Conservation (phyloP, 345 rosid species). For the Corymbia maculata region DNA sequence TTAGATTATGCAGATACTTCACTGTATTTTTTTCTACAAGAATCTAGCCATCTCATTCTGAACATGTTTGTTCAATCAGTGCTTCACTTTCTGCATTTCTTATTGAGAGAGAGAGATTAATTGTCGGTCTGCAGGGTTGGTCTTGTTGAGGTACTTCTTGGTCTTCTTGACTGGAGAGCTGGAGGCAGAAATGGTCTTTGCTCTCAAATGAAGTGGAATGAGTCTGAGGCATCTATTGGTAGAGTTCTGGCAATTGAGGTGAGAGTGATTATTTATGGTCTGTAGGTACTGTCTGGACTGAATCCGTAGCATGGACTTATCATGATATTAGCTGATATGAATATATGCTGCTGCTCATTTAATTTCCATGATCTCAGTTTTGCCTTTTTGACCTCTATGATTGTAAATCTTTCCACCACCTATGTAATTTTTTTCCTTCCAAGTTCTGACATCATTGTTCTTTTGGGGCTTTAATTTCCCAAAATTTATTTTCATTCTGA, state of each 20-base stretch:
- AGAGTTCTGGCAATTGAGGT: slow-evolving; percentile 99
- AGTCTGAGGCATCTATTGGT: slow-evolving; percentile 95
- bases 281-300: background rate
- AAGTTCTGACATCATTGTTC: background rate
- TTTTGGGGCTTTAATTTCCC: background rate
- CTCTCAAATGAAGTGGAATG: slow-evolving; percentile 97
- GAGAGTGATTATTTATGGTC: slow-evolving; percentile 2
- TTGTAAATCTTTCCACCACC: background rate
- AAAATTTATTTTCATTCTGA: background rate
- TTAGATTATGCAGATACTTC: background rate
- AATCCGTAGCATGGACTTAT: background rate
- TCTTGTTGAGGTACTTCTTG: slow-evolving; percentile 91
- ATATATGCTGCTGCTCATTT: background rate
- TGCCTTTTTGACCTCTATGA: background rate
- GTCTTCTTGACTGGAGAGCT: slow-evolving; percentile 96
- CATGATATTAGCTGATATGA: background rate
- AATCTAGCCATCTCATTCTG: background rate
- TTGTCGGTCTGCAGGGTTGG: slow-evolving; percentile 58
- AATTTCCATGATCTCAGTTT: background rate
- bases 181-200: slow-evolving; percentile 86
- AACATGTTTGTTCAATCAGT: background rate
- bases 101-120: background rate
- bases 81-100: background rate
- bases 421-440: background rate
- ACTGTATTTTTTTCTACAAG: background rate